Percentiles rank a stretch among this genome's conserved stretches.
These are phyloP conservation scores for Brassica cretica DNA, from an alignment of 345 rosid species.

Conservation along the genomic window DNA sequence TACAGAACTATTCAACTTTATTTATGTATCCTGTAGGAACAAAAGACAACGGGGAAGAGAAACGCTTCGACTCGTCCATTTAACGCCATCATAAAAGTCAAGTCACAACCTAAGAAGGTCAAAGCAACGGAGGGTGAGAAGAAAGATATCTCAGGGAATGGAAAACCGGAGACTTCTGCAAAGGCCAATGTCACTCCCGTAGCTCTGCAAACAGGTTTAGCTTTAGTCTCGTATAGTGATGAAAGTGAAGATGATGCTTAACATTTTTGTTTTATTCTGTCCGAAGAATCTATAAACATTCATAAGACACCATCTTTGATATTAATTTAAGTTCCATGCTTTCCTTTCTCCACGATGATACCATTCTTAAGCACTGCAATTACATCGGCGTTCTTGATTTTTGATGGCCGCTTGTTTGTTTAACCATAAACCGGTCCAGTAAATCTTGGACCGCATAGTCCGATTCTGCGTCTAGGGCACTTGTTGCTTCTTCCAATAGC, in stretches of 20 bases:
- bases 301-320: conserved; percentile 49
- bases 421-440: conserved; percentile 54
- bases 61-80: conserved; percentile 59
- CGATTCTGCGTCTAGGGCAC: conserved; percentile 75
- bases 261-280: conserved; percentile 21
- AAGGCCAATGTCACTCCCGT: conserved; percentile 31
- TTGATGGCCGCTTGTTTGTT: conserved; percentile 63
- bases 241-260: conserved; percentile 74
- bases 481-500: conserved; percentile 73
- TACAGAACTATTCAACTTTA: not conserved
- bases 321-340: conserved; percentile 51
- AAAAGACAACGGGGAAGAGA: conserved; percentile 54
- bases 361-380: conserved; percentile 65
- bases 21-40: conserved; percentile 47
- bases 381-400: conserved; percentile 58
- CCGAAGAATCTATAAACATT: conserved; percentile 16
- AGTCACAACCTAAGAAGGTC: conserved; percentile 77
- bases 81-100: conserved; percentile 65
- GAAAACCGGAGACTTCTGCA: conserved; percentile 31
- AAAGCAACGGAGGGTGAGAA: conserved; percentile 42
- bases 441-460: conserved; percentile 72
- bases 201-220: conserved; percentile 50
- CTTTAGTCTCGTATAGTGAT: conserved; percentile 84
- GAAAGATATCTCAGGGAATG: conserved; percentile 37
- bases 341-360: conserved; percentile 61